Base-by-base conservation (phyloP, 768 basidiomycete species). In the Lentinula guzmanii region DNA sequence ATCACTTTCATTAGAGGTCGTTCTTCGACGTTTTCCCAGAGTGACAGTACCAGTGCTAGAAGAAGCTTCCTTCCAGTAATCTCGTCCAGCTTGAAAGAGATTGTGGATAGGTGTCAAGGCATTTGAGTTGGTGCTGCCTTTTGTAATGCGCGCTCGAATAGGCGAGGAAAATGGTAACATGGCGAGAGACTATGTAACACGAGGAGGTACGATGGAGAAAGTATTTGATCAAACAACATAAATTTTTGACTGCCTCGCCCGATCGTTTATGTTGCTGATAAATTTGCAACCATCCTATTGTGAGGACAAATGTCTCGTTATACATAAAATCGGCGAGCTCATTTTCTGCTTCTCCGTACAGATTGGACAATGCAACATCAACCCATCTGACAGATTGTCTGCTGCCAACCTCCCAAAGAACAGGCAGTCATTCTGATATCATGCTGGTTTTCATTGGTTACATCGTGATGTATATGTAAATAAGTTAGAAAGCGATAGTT, bases 21-120 rank as follows among this genome's bases (percentile, higher is more conserved):
- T 43, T n/a, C 55, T 41, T 56, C 31, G 55, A 43, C 55, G 55
- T 56, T 56, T 56, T 15, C 55, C 55, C 15, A 56, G 28, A 28
- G 55, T 16, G 37, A 54, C 7, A 15, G 52, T 16, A n/a, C 24
- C 55, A 21, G 18, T 15, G 42, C 39, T n/a, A 16, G 55, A 41
- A 35, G 55, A 37, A 31, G 10, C 5, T 39, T 43, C 15, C 41
- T 16, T 56, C 39, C 43, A n/a, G 21, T 42, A 56, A 16, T 43
- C 55, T 43, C 55, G 55, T 37, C 55, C 55, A 56, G 37, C 39
- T 43, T 45, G 21, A 13, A 56, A 24, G 16, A 56, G 55, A 43
- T 43, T 45, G 18, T 41, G 55, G 13, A 56, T 56, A 56, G 55
- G 55, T 37, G 39, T 42, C 9, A 56, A 43, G 5, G 55, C 18